These are phyloP conservation scores for Tetrapyrgos nigripes DNA, from an alignment of 1,284 basidiomycete genomes.

Conservation along the genomic window DNA sequence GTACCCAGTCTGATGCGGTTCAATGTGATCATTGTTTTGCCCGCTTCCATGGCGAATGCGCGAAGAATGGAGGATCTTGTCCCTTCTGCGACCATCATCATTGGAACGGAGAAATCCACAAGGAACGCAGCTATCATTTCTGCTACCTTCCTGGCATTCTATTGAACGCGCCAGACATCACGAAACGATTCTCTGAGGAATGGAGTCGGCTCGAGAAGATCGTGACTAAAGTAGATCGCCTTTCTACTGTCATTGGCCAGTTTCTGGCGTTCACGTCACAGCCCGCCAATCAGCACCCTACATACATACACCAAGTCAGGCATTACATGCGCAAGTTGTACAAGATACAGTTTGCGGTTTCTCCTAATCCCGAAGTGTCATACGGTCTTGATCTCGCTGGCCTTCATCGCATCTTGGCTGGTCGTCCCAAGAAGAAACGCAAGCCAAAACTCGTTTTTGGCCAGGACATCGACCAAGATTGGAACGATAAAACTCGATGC, in stretches of 20 bases:
- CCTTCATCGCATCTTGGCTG: conserved; percentile 78
- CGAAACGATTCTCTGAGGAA: conserved; percentile 75
- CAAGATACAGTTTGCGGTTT: conserved; percentile 83
- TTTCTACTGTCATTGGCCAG: conserved; percentile 75
- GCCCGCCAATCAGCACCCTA: conserved; percentile 68
- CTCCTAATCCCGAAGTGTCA: conserved; percentile 76
- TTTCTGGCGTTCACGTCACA: conserved; percentile 76
- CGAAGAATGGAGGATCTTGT: conserved; percentile 84
- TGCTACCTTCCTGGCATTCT: conserved; percentile 76
- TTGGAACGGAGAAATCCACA: conserved; percentile 83
- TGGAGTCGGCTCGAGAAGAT: conserved; percentile 80
- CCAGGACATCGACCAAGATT: conserved; percentile 76
- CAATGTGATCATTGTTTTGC: conserved; percentile 88
- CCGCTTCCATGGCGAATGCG: conserved; percentile 82
- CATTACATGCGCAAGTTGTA: conserved; percentile 88
- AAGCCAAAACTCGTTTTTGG: conserved; percentile 77
- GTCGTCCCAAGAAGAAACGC: conserved; percentile 69
- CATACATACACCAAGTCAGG: conserved; percentile 79
- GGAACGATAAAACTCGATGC: conserved; percentile 77
- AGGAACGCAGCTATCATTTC: conserved; percentile 82
- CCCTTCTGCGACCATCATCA: conserved; percentile 89
- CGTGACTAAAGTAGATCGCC: conserved; percentile 75
- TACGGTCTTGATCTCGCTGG: conserved; percentile 82
- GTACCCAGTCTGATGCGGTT: conserved; percentile 78
- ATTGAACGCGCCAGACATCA: conserved; percentile 72